A percentile compares a stretch with the other conserved stretches of the same genome.
Conservation (phyloP, 108 stramenopile genomes). For the Pseudonitzschia delicatissima region DNA sequence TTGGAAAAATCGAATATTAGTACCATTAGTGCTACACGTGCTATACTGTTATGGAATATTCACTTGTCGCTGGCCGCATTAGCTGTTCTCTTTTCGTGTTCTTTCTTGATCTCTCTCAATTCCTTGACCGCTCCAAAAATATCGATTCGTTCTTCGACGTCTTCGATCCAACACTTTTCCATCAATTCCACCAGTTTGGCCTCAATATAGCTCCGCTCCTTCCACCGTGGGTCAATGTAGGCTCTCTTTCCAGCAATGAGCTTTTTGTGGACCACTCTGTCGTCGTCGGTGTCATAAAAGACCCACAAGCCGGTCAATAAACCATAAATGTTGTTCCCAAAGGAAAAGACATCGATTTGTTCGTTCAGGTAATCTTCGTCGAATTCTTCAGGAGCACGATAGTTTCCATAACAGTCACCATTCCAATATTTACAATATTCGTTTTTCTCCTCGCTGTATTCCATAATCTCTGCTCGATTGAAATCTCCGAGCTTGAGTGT, state of each 20-base stretch:
- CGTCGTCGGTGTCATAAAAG: constrained; percentile 64
- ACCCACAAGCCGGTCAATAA: constrained; percentile 63
- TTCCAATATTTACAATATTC: constrained; percentile 71
- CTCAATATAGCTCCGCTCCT: constrained; percentile 55
- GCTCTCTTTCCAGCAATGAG: constrained; percentile 48
- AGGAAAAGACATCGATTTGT: constrained; percentile 72
- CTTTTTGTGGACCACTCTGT: constrained; percentile 46
- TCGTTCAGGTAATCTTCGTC: constrained; percentile 47
- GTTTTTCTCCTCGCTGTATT: constrained; percentile 44
- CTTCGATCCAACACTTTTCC: constrained; percentile 63
- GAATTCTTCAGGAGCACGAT: constrained; percentile 68
- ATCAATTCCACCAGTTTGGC: constrained; percentile 66
- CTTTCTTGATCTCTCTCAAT: constrained; percentile 42
- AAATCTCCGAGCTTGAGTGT: constrained; percentile 74
- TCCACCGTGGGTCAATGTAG: constrained; percentile 65
- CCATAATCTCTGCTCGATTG: constrained; percentile 66
- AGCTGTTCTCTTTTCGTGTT: constrained; percentile 20
- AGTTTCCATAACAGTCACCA: constrained; percentile 56
- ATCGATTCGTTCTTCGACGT: constrained; percentile 59
- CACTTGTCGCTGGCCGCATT: no score
- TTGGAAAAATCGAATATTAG: no score
- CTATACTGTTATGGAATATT: no score
- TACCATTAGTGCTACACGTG: no score
- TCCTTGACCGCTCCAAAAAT: constrained; percentile 62
- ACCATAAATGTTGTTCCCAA: constrained; percentile 73